Evolutionary conservation across 75 land plant genomes (phyloP), one percentile per base, ranked within the genome.

Genomic region (Adiantum capillusveneris): DNA sequence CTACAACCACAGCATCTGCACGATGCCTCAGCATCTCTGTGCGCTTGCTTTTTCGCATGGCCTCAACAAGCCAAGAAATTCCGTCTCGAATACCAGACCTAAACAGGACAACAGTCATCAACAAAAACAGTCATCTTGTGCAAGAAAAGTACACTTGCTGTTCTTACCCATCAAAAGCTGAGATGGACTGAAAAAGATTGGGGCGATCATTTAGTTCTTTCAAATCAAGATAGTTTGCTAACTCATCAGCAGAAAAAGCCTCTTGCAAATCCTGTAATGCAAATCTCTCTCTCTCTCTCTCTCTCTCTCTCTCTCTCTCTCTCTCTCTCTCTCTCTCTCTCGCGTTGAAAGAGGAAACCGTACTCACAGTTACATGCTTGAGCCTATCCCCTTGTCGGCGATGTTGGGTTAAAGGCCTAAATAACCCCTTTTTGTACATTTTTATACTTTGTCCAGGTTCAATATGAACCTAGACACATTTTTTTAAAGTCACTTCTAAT

Each of bases 111-210:
- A 51, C 31, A 17, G 58, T 11, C 39, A 58, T 27, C 59, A 30
- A 31, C 36, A 56, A 37, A 37, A 19, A 19, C 9, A 11, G 24
- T 9, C 53, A 24, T 7, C 9, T 11, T 51, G 18, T 51, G 11
- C 53, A 51, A 17, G n/a, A 25, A 25, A 57, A 14, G 28, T 34
- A 3, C 9, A 9, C 9, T 34, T 34, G 37, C 37, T 5, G 37
- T 24, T 66, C 85, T 64, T 65, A 88, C 94, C 94, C 97, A 69
- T 91, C 86, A 71, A 66, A 78, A 20, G 86, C 97, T 16, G 94
- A 88, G 46, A 91, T 76, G 36, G 86, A 85, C 59, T 84, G 72
- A 59, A 84, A 77, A 74, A 82, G 69, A 62, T 80, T 74, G 5
- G 63, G 76, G 49, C 86, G 68, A 64, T 85, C 86, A 68, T 85